Percentiles rank a stretch among this genome's conserved stretches.
phyloP scores from a whole-genome alignment of 176 grass and related monocot genomes.

The Rhipidocladum racemiflorum region DNA sequence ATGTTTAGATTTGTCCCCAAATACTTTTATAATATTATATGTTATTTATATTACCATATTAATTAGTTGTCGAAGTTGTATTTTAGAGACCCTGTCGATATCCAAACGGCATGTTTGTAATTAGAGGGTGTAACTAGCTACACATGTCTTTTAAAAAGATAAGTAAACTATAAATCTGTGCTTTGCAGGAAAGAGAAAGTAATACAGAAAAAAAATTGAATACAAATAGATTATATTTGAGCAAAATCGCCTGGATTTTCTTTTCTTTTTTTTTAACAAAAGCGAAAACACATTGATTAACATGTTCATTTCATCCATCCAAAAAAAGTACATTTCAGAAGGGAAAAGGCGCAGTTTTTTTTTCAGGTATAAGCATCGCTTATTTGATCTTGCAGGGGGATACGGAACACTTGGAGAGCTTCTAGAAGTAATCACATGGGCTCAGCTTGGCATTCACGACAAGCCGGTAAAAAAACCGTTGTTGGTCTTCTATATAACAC shows the following conservation, averaged over 20 bases:
- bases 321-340: background rate
- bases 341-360: background rate
- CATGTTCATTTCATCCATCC: background rate
- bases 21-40: too few species aligned
- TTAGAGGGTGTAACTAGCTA: too few species aligned
- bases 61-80: too few species aligned
- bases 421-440: slow-evolving; percentile 66
- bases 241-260: background rate
- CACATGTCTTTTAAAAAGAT: too few species aligned
- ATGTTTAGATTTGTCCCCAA: too few species aligned
- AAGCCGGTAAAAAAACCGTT: slow-evolving; percentile 45
- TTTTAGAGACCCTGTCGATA: too few species aligned
- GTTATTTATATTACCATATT: too few species aligned
- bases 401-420: slow-evolving; percentile 81
- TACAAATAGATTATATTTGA: background rate
- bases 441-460: slow-evolving; percentile 70
- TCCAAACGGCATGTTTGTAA: too few species aligned
- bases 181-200: background rate
- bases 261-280: background rate
- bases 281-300: background rate
- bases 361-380: background rate
- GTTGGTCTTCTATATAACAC: background rate
- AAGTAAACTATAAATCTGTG: background rate
- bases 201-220: background rate
- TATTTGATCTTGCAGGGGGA: slow-evolving; percentile 33